phyloP scores from a whole-genome alignment of 768 basidiomycete genomes.

The Coprinopsis cinerea region DNA sequence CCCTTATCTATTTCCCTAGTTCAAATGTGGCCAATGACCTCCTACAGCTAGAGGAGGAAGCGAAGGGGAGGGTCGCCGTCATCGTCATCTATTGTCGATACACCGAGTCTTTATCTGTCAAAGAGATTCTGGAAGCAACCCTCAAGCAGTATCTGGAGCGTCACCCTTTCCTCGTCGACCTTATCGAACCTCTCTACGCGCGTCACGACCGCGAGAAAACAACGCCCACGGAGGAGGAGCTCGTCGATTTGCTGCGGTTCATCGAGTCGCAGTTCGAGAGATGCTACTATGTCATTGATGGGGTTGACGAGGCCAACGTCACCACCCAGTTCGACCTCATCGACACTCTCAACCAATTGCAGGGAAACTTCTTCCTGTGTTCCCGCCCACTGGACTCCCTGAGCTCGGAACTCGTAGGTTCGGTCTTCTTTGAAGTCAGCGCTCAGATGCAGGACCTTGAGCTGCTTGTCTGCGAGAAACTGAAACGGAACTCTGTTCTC shows the following conservation, averaged over 20 bases:
- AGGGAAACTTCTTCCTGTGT: not conserved
- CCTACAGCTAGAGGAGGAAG: no score
- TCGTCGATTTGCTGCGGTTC: not conserved
- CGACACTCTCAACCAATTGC: not conserved
- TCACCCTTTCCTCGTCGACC: not conserved
- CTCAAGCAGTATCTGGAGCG: not conserved
- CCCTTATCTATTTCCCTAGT: no score
- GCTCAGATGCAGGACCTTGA: not conserved
- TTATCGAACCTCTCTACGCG: not conserved
- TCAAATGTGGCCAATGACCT: no score
- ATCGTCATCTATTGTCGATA: not conserved
- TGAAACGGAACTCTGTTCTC: not conserved
- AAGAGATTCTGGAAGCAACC: not conserved
- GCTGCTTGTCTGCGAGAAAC: not conserved
- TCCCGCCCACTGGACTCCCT: not conserved
- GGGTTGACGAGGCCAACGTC: not conserved
- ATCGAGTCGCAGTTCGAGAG: not conserved
- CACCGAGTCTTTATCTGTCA: not conserved
- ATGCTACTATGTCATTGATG: not conserved
- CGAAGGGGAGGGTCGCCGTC: no score
- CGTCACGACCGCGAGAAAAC: not conserved
- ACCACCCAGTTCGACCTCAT: not conserved
- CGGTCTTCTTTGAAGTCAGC: not conserved
- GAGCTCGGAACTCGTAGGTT: not conserved
- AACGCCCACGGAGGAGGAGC: not conserved